phyloP scores from a whole-genome alignment of 805 yeast genomes.

The Wickerhamomyces chaumierensis region DNA sequence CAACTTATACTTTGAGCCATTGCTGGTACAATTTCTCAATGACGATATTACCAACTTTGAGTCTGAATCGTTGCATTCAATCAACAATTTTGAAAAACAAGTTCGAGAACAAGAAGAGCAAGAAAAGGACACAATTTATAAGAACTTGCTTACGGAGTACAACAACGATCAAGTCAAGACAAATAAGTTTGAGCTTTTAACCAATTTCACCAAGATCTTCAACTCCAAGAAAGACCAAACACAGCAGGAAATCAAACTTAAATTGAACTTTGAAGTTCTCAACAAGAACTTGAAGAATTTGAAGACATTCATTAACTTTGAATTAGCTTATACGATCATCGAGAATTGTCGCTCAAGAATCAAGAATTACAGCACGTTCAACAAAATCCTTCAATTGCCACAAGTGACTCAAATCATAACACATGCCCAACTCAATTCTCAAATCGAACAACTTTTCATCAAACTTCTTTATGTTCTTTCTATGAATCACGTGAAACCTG shows the following conservation, averaged over 20 bases:
- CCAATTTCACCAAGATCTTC: conserved; percentile 57
- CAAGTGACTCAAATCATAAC: conserved; percentile 18
- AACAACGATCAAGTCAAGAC: conserved; percentile 20
- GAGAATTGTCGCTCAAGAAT: conserved; percentile 58
- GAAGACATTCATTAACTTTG: conserved; percentile 68
- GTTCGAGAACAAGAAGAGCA: conserved; percentile 22
- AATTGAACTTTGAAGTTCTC: conserved; percentile 71
- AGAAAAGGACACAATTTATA: conserved; percentile 30
- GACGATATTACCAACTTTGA: conserved; percentile 22
- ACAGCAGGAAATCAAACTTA: conserved; percentile 40
- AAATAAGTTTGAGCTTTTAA: conserved; percentile 43
- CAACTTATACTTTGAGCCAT: conserved; percentile 26
- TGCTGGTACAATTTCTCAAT: conserved; percentile 22
- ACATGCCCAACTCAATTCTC: conserved; percentile 18
- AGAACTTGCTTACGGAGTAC: conserved; percentile 29
- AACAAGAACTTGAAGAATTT: conserved; percentile 66
- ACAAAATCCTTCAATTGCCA: conserved; percentile 14
- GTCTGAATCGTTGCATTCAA: conserved; percentile 14
- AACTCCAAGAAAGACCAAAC: conserved; percentile 22
- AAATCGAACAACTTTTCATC: conserved; percentile 56
- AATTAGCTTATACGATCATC: conserved; percentile 60
- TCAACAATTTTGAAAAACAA: conserved; percentile 17
- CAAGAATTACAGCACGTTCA: conserved; percentile 43
- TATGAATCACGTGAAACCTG: conserved; percentile 66
- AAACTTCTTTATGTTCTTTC: conserved; percentile 54